phyloP scores from a whole-genome alignment of 2,329 filamentous ascomycete genomes.

The Pseudopithomyces chartarum region DNA sequence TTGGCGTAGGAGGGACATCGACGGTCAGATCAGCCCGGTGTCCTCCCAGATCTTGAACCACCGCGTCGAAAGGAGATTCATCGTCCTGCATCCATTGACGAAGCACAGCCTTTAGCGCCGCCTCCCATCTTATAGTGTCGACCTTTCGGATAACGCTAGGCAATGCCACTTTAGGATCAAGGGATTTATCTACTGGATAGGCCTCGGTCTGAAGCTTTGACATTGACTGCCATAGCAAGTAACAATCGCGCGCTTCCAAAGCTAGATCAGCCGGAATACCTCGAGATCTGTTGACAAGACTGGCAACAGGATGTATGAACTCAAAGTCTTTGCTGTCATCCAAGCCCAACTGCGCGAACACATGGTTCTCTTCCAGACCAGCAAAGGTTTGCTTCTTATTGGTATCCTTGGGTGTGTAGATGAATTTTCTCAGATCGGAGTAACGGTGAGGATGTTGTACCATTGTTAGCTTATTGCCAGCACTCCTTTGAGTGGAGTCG shows the following conservation, averaged over 20 bases:
- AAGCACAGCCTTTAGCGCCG: slow-evolving; percentile 63
- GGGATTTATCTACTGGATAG: slow-evolving; percentile 56
- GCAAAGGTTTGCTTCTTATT: slow-evolving; percentile 53
- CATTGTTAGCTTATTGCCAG: slow-evolving; percentile 68
- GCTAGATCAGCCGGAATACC: slow-evolving; percentile 69
- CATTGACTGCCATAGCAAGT: slow-evolving; percentile 69
- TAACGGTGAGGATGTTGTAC: slow-evolving; percentile 69
- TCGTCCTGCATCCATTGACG: slow-evolving; percentile 63
- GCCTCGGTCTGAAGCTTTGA: slow-evolving; percentile 57
- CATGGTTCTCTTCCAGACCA: slow-evolving; percentile 50
- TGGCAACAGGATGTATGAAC: slow-evolving; percentile 70
- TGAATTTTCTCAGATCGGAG: slow-evolving; percentile 77
- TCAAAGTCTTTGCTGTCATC: slow-evolving; percentile 57
- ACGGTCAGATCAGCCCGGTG: slow-evolving; percentile 12
- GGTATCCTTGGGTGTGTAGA: slow-evolving; percentile 59
- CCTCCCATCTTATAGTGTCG: slow-evolving; percentile 70
- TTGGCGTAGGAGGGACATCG: not conserved
- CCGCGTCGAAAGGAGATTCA: slow-evolving; percentile 57
- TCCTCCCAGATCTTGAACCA: slow-evolving; percentile 53
- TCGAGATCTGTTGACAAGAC: slow-evolving; percentile 64
- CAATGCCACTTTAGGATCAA: slow-evolving; percentile 58
- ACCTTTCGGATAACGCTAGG: slow-evolving; percentile 65
- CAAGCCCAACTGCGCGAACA: slow-evolving; percentile 52
- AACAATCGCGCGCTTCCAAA: slow-evolving; percentile 73
- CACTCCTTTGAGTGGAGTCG: slow-evolving; percentile 64